These are phyloP conservation scores for Aspergillus fructus DNA, from an alignment of 2,329 filamentous ascomycete genomes.

Conservation along the genomic window DNA sequence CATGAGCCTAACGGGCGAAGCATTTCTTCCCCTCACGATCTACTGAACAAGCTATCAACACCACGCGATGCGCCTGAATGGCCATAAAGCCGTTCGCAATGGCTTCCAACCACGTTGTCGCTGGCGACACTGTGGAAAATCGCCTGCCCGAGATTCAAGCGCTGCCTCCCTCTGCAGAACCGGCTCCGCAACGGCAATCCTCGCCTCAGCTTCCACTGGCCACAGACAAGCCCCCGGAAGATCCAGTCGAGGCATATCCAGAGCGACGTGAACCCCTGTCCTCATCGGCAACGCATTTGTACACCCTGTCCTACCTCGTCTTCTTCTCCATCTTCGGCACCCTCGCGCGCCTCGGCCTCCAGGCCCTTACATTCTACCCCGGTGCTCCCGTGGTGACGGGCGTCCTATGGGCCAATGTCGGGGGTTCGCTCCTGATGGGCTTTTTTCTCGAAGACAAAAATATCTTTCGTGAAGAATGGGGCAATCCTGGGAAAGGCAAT, in stretches of 20 bases:
- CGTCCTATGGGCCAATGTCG: slow-evolving; percentile 85
- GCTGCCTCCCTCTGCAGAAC: slow-evolving; percentile 46
- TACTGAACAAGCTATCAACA: not conserved
- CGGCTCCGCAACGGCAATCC: slow-evolving; percentile 38
- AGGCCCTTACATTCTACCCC: slow-evolving; percentile 76
- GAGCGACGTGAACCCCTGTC: slow-evolving; percentile 41
- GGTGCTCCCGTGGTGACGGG: slow-evolving; percentile 72
- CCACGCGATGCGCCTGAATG: not conserved
- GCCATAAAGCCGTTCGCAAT: not conserved
- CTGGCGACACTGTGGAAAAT: slow-evolving; percentile 11
- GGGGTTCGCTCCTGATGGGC: slow-evolving; percentile 78
- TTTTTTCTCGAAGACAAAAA: slow-evolving; percentile 77
- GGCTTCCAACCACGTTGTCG: not conserved
- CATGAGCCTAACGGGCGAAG: not conserved
- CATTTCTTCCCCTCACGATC: slow-evolving; percentile 4
- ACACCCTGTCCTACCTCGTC: slow-evolving; percentile 77
- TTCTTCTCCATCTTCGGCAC: slow-evolving; percentile 85
- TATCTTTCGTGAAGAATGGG: slow-evolving; percentile 71
- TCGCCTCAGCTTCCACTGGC: slow-evolving; percentile 38
- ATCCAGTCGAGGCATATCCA: slow-evolving; percentile 4
- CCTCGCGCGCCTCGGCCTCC: slow-evolving; percentile 75
- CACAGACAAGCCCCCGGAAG: slow-evolving; percentile 17
- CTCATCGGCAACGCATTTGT: slow-evolving; percentile 57
- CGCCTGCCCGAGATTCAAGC: slow-evolving; percentile 28
- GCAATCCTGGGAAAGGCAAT: slow-evolving; percentile 21